Conservation (phyloP, 108 stramenopile species). For the Skeletonema menzelii region DNA sequence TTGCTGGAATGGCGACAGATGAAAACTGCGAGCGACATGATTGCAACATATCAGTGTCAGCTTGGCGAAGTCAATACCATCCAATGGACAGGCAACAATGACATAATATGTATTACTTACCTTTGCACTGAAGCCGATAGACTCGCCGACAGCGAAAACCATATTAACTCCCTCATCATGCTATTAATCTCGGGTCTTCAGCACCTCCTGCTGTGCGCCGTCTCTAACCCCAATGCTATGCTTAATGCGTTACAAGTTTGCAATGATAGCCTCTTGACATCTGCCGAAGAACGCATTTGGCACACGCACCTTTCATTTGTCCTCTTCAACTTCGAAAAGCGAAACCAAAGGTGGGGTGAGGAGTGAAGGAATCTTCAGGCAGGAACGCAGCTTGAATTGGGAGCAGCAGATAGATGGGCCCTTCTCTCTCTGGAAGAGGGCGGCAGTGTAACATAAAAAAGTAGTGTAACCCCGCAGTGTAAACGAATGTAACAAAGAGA, state of each 20-base stretch:
- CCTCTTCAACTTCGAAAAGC: neutral
- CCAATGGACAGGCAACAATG: neutral
- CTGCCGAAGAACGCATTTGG: too few species aligned
- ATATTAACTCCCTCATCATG: neutral
- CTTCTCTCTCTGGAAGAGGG: too few species aligned
- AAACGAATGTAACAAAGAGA: too few species aligned
- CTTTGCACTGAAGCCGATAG: neutral
- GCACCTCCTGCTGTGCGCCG: neutral
- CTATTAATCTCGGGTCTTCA: neutral
- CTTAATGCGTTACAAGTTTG: too few species aligned
- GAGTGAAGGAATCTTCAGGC: too few species aligned
- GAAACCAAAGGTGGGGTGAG: too few species aligned
- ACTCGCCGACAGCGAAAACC: neutral
- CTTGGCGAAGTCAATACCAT: neutral
- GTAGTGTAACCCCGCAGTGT: too few species aligned
- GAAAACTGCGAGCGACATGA: neutral
- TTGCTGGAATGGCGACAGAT: conserved; percentile 2
- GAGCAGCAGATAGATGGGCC: too few species aligned
- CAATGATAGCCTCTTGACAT: too few species aligned
- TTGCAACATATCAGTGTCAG: neutral
- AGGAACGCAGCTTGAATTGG: too few species aligned
- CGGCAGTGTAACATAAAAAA: too few species aligned
- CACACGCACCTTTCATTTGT: neutral
- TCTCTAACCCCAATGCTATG: neutral
- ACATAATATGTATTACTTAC: neutral